A percentile compares a stretch with the other conserved stretches of the same genome.
phyloP scores from a whole-genome alignment of 2,329 filamentous ascomycete genomes.

The Sporothrix phasma region DNA sequence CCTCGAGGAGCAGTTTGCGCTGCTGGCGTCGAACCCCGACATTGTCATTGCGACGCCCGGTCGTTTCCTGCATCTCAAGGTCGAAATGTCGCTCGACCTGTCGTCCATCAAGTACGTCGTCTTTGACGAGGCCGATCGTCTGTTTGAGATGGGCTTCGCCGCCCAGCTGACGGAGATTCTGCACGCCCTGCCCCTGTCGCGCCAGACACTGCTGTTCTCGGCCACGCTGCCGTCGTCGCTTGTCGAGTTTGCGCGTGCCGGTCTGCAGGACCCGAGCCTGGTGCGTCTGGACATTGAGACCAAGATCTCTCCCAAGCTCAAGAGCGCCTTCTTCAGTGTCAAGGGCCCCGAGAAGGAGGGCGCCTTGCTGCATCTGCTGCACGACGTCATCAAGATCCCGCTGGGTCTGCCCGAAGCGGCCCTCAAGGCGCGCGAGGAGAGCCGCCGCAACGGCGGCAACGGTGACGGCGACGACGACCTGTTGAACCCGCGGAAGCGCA shows the following conservation, averaged over 20 bases:
- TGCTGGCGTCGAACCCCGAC: constrained; percentile 90
- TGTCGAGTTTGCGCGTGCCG: constrained; percentile 90
- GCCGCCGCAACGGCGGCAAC: not conserved
- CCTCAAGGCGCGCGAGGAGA: constrained; percentile 32
- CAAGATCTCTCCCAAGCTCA: constrained; percentile 91
- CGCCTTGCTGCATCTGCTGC: constrained; percentile 75
- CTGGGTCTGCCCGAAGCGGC: constrained; percentile 49
- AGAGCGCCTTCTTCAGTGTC: constrained; percentile 88
- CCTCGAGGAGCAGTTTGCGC: constrained; percentile 85
- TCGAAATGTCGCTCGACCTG: constrained; percentile 90
- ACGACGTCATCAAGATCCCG: constrained; percentile 89
- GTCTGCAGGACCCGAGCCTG: constrained; percentile 82
- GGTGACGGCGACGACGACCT: constrained; percentile 9
- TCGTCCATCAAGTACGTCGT: constrained; percentile 88
- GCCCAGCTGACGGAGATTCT: constrained; percentile 89
- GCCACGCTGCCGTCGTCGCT: constrained; percentile 88
- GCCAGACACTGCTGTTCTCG: constrained; percentile 91
- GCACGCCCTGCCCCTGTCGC: constrained; percentile 68
- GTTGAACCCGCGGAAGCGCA: constrained; percentile 71
- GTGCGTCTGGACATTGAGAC: constrained; percentile 88
- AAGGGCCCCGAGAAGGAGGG: constrained; percentile 93
- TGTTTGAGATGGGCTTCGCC: constrained; percentile 98
- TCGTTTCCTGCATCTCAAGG: constrained; percentile 90
- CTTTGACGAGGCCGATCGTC: constrained; percentile 91
- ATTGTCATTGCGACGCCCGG: constrained; percentile 96